Percentiles rank a stretch among this genome's conserved stretches.
These are phyloP conservation scores for Pestalotiopsis sp. DNA, from an alignment of 2,329 filamentous ascomycete genomes.

Conservation along the genomic window DNA sequence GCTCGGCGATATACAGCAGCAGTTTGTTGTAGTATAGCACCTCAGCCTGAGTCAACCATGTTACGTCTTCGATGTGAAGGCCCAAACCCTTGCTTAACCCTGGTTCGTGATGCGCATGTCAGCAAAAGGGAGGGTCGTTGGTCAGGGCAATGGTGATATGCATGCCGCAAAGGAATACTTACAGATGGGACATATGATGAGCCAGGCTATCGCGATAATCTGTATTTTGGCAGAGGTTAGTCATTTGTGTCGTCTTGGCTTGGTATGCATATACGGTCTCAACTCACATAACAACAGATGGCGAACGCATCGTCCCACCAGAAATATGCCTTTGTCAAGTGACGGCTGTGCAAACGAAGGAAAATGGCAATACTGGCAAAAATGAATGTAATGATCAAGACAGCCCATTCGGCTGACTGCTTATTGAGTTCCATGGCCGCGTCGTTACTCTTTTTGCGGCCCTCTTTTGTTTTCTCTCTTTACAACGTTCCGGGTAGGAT, in stretches of 20 bases:
- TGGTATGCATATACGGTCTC: background rate
- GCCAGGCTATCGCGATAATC: constrained; percentile 7
- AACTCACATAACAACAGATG: constrained; percentile 13
- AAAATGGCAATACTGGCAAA: constrained; percentile 9
- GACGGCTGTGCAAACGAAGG: constrained; percentile 11
- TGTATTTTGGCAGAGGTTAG: background rate
- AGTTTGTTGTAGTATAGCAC: constrained; percentile 14
- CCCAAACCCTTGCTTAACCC: constrained; percentile 13
- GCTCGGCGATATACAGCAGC: constrained; percentile 29
- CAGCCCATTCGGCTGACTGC: constrained; percentile 10
- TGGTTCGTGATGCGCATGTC: background rate
- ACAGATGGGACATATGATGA: constrained; percentile 11
- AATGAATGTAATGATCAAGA: constrained; percentile 11
- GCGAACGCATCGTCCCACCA: constrained; percentile 17
- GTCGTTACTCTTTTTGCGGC: background rate
- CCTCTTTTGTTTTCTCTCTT: background rate
- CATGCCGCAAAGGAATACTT: background rate
- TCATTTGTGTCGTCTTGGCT: background rate
- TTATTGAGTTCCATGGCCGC: constrained; percentile 8
- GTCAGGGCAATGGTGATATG: background rate
- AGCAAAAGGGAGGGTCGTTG: background rate
- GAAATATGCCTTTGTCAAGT: constrained; percentile 8
- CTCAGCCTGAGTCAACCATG: constrained; percentile 4
- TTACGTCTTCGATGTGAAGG: constrained; percentile 17
- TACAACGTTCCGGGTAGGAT: background rate